These are phyloP conservation scores for Cladosporium sp. DNA, from an alignment of 2,329 filamentous ascomycete genomes.

Conservation along the genomic window DNA sequence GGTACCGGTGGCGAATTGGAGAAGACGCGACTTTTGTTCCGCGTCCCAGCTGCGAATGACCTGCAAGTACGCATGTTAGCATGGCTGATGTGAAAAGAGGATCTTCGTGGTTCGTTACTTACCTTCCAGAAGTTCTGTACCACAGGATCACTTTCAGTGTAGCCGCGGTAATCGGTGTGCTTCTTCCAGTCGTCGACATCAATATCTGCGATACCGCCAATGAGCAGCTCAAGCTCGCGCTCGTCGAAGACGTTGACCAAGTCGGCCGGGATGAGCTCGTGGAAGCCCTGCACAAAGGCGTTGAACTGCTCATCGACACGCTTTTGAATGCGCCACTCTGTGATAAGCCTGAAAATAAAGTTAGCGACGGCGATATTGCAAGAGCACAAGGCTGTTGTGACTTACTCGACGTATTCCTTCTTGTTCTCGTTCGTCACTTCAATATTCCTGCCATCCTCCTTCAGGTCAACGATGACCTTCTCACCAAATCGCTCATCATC, in stretches of 20 bases:
- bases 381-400: constrained; percentile 19
- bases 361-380: constrained; percentile 16
- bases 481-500: constrained; percentile 98
- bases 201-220: constrained; percentile 99
- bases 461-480: constrained; percentile 89
- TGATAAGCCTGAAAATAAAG: constrained; percentile 66
- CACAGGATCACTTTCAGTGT: constrained; percentile 96
- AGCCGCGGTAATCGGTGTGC: constrained; percentile 97
- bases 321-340: constrained; percentile 99
- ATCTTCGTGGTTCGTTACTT: constrained; percentile 21
- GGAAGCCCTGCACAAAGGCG: constrained; percentile 95
- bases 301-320: constrained; percentile 98
- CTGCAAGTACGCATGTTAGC: constrained; percentile 32
- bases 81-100: not conserved
- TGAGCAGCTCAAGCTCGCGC: constrained; percentile 91
- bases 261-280: constrained; percentile 94
- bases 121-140: constrained; percentile 98
- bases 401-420: constrained; percentile 92
- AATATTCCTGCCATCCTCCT: constrained; percentile 84
- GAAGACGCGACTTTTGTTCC: constrained; percentile 91
- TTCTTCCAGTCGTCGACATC: constrained; percentile 99
- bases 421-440: constrained; percentile 99
- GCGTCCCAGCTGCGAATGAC: constrained; percentile 95
- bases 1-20: constrained; percentile 97
- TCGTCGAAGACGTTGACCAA: constrained; percentile 98